Percentiles rank a stretch among this genome's conserved stretches.
phyloP scores from a whole-genome alignment of 2,329 filamentous ascomycete species.

The Aspergillus sp. region DNA sequence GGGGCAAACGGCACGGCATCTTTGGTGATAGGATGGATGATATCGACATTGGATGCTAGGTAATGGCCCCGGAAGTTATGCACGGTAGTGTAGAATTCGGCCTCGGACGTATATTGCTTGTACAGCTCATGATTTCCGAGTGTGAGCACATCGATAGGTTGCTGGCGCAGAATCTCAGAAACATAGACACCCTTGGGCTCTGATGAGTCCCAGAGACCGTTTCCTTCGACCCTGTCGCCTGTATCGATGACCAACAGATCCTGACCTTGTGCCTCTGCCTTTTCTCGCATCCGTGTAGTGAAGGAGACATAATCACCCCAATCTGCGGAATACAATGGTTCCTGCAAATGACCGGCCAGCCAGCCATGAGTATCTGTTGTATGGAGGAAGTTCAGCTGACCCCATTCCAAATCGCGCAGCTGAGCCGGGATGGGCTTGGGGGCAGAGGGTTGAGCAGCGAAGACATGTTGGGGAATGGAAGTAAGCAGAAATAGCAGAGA shows the following conservation, averaged over 20 bases:
- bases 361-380: slow-evolving; percentile 96
- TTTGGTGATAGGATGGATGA: slow-evolving; percentile 65
- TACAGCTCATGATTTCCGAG: slow-evolving; percentile 96
- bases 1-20: slow-evolving; percentile 68
- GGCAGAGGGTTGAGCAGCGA: slow-evolving; percentile 69
- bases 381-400: slow-evolving; percentile 94
- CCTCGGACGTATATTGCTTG: slow-evolving; percentile 65
- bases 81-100: slow-evolving; percentile 72
- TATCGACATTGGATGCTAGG: slow-evolving; percentile 87
- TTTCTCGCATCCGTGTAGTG: slow-evolving; percentile 69
- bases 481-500: slow-evolving; percentile 6
- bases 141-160: slow-evolving; percentile 75
- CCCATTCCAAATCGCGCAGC: slow-evolving; percentile 79
- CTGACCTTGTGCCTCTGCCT: slow-evolving; percentile 68
- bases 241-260: slow-evolving; percentile 94
- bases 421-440: slow-evolving; percentile 71
- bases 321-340: slow-evolving; percentile 88
- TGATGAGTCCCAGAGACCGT: slow-evolving; percentile 88
- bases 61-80: slow-evolving; percentile 76
- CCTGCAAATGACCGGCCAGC: slow-evolving; percentile 87
- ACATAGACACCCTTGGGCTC: slow-evolving; percentile 81
- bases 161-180: slow-evolving; percentile 77
- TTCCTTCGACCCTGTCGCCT: slow-evolving; percentile 87
- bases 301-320: slow-evolving; percentile 99
- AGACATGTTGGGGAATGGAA: slow-evolving; percentile 18